Percentiles rank a stretch among this genome's conserved stretches.
phyloP scores from a whole-genome alignment of 1,284 basidiomycete genomes.

The Papiliotrema nemorosa region DNA sequence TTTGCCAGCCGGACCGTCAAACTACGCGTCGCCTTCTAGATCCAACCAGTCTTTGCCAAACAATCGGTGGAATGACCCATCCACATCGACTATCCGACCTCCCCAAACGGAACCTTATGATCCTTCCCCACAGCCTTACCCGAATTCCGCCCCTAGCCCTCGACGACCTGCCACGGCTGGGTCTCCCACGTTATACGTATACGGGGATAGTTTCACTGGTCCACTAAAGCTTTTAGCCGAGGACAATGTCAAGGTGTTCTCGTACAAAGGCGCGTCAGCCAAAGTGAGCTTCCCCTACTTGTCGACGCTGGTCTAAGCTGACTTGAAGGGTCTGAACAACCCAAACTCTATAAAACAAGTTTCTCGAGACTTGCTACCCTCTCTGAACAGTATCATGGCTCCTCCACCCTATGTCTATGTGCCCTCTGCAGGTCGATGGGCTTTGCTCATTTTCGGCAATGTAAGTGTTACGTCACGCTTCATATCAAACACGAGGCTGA shows the following conservation, averaged over 20 bases:
- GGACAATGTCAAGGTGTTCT: constrained; percentile 24
- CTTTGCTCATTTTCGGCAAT: constrained; percentile 42
- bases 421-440: constrained; percentile 28
- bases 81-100: too few relatives aligned
- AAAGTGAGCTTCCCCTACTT: constrained; percentile 23
- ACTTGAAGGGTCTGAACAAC: constrained; percentile 41
- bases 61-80: too few relatives aligned
- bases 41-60: too few relatives aligned
- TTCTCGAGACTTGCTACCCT: constrained; percentile 34
- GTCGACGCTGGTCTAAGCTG: neutral
- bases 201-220: constrained; percentile 44
- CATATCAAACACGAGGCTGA: neutral
- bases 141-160: too few relatives aligned
- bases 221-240: constrained; percentile 39
- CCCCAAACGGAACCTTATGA: too few relatives aligned
- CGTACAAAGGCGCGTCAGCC: constrained; percentile 45
- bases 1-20: too few relatives aligned
- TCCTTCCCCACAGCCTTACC: too few relatives aligned
- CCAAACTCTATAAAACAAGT: constrained; percentile 45
- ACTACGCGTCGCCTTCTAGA: too few relatives aligned
- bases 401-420: constrained; percentile 39
- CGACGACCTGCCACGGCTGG: neutral
- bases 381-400: constrained; percentile 31
- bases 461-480: constrained; percentile 37
- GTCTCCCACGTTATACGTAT: constrained; percentile 30